A percentile compares a stretch with the other conserved stretches of the same genome.
Evolutionary conservation across 2,329 filamentous ascomycete species (phyloP).

Genomic region (Exophiala xenobiotica): DNA sequence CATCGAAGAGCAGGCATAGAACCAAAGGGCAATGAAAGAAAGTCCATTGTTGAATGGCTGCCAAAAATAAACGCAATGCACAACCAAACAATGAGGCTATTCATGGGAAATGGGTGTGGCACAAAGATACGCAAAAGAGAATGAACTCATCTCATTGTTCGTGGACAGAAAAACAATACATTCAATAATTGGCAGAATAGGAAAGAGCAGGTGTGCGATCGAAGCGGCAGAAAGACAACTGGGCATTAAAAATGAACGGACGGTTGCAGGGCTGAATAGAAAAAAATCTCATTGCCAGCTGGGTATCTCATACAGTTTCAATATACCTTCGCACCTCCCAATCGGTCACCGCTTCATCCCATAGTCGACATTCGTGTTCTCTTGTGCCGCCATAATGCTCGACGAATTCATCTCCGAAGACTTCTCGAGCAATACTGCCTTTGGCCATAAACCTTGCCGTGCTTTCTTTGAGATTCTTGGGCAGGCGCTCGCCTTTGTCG

Average conservation of each 20-base stretch:
- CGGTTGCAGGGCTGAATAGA: too few species aligned
- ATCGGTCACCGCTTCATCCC: conserved; percentile 95
- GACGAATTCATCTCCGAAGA: conserved; percentile 92
- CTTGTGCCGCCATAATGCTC: conserved; percentile 92
- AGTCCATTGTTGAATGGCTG: conserved; percentile 1
- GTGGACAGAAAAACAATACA: conserved; percentile 2
- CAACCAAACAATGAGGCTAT: not conserved
- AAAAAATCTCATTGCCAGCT: conserved; percentile 6
- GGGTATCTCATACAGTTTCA: conserved; percentile 29
- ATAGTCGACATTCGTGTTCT: conserved; percentile 84
- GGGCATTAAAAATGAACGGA: too few species aligned
- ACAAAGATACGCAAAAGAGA: conserved; percentile 17
- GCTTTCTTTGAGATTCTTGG: conserved; percentile 82
- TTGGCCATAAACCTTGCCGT: conserved; percentile 72
- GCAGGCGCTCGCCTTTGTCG: conserved; percentile 74
- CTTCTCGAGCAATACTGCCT: conserved; percentile 85
- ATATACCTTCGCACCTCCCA: conserved; percentile 64
- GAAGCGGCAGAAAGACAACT: conserved; percentile 11
- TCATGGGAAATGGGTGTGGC: not conserved
- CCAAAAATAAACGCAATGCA: conserved; percentile 3
- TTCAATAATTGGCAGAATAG: not conserved
- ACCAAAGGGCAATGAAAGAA: conserved; percentile 1
- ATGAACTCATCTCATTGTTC: conserved; percentile 12
- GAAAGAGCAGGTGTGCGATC: not conserved
- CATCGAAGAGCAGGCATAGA: conserved; percentile 2